Percentiles rank a stretch among this genome's conserved stretches.
phyloP scores from a whole-genome alignment of 495 filamentous ascomycete genomes.

The Evernia prunastri region DNA sequence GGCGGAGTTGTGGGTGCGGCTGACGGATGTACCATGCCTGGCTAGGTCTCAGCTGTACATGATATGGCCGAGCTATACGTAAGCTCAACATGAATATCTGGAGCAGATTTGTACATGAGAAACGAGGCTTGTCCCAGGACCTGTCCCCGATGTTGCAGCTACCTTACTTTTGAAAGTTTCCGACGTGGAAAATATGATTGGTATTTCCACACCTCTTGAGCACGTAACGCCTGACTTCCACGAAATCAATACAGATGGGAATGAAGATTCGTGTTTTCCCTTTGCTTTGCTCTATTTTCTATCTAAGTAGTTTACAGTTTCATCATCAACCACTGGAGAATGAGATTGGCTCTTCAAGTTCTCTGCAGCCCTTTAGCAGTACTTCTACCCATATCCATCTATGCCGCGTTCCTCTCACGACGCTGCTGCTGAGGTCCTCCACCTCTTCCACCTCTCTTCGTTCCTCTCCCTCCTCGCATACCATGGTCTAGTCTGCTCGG shows the following conservation, averaged over 20 bases:
- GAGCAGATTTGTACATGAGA: background rate
- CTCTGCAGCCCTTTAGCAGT: background rate
- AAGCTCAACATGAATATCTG: constrained; percentile 16
- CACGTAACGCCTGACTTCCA: too few relatives aligned
- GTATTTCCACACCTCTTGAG: constrained; percentile 2
- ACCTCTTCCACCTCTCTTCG: background rate
- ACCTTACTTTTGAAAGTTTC: background rate
- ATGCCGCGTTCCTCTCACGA: background rate
- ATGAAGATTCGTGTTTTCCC: background rate
- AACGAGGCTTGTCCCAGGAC: background rate
- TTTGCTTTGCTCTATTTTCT: background rate
- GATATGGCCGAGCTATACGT: constrained; percentile 16
- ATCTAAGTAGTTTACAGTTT: background rate
- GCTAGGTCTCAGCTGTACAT: background rate
- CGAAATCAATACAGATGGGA: too few relatives aligned
- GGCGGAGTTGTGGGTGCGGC: background rate
- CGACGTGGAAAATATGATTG: background rate
- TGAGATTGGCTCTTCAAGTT: background rate
- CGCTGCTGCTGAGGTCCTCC: background rate
- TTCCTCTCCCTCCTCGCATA: background rate
- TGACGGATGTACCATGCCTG: background rate
- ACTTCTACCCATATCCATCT: background rate
- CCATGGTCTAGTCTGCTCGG: background rate
- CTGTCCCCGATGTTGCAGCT: background rate
- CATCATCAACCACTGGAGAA: background rate